Evolutionary conservation across 441 rosid genomes (phyloP).

Genomic region (Biscutella laevigata): DNA sequence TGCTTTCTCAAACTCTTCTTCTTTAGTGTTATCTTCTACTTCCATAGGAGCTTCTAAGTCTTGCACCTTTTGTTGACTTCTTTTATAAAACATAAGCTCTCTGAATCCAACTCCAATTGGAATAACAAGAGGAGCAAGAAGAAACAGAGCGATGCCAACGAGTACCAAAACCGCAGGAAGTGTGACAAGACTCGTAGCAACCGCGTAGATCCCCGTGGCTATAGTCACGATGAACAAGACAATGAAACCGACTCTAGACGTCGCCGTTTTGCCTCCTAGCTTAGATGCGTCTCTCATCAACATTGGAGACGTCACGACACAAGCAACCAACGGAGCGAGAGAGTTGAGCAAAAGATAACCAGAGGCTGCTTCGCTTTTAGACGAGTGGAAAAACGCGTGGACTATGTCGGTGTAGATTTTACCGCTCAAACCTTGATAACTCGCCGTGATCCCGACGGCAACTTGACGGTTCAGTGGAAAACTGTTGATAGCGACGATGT

Average conservation of each 20-base stretch:
- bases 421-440: conserved; percentile 75
- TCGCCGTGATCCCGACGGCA: conserved; percentile 58
- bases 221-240: conserved; percentile 47
- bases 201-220: conserved; percentile 56
- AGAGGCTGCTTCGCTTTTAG: conserved; percentile 35
- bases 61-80: conserved; percentile 26
- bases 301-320: conserved; percentile 35
- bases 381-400: conserved; percentile 24
- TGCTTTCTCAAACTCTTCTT: conserved; percentile 17
- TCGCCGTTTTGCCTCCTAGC: background rate
- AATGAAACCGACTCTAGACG: conserved; percentile 29
- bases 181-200: conserved; percentile 42
- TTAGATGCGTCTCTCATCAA: conserved; percentile 1
- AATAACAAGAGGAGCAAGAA: conserved; percentile 42
- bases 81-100: conserved; percentile 15
- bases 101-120: conserved; percentile 31
- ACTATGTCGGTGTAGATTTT: conserved; percentile 60
- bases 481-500: conserved; percentile 41
- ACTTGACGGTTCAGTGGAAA: conserved; percentile 49
- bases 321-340: conserved; percentile 38
- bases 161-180: conserved; percentile 30
- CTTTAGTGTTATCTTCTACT: conserved; percentile 5
- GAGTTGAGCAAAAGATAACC: conserved; percentile 63
- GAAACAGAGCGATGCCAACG: conserved; percentile 37
- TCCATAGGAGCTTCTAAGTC: conserved; percentile 17